Base-by-base conservation (phyloP, 176 grass and related monocot species). In the Zea luxurians region DNA sequence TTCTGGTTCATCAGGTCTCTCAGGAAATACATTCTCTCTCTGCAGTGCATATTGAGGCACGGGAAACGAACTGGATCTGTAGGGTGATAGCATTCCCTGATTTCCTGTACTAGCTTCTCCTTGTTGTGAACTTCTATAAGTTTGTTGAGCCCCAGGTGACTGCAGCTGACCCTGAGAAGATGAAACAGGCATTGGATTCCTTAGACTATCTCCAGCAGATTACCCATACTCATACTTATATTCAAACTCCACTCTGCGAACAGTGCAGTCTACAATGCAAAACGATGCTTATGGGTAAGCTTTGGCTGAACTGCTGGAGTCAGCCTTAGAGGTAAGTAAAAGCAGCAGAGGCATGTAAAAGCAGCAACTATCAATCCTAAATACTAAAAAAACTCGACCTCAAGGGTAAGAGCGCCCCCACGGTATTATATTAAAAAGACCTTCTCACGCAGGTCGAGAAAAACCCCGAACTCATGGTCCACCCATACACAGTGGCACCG, bases 1-100 rank as follows among this genome's bases (percentile, higher is more conserved):
- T 90, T 99, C 92, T 45, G 96, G 96, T 63, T 99, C 83, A 85
- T 96, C 96, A 21, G 96, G 90, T 68, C 92, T 90, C 60, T 99
- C 96, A 63, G 96, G 96, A 86, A 99, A 99, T 41, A 95, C 73
- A 82, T 84, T 96, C 10, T 96, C 96, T 86, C 92, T 87, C 75
- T 85, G 82, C 74, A 96, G 47, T 9, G 79, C 86, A 8, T 91
- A 94, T 69, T 89, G 92, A 76, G 84, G 69, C 71, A 89, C 68
- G 83, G 88, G 75, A 69, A 66, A 80, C 3, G 89, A 85, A 80
- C 83, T 80, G 20, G 90, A 88, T 88, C 83, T 71, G 63, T 90
- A 86, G 5, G 85, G 83, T 58, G 87, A 85, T 18, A 85, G 4
- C 78, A 90, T 78, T 72, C 85, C 91, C 70, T 93, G 91, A 81